A percentile compares a stretch with the other conserved stretches of the same genome.
Conservation (phyloP, 805 yeast genomes). For the Kodamaea leandrae region DNA sequence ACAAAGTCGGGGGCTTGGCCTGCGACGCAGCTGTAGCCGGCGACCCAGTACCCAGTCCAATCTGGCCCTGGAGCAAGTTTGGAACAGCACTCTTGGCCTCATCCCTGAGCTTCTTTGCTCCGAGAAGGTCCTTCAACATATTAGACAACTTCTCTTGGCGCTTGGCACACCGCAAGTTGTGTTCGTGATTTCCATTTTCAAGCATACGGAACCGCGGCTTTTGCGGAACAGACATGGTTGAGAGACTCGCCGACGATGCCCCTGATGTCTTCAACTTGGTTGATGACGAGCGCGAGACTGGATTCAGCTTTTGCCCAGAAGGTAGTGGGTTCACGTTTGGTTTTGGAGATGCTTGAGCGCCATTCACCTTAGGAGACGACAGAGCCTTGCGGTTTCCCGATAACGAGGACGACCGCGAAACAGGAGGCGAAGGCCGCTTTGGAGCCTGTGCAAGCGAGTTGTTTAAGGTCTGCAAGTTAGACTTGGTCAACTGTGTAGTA, state of each 20-base stretch:
- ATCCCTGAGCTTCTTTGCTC: slow-evolving; percentile 66
- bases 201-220: slow-evolving; percentile 52
- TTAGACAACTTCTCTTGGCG: slow-evolving; percentile 74
- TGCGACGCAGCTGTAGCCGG: slow-evolving; percentile 13
- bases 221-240: slow-evolving; percentile 5
- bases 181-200: slow-evolving; percentile 78
- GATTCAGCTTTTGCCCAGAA: slow-evolving; percentile 6
- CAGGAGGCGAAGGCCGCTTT: slow-evolving; percentile 9
- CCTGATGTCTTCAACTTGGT: slow-evolving; percentile 15
- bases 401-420: slow-evolving; percentile 11
- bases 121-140: slow-evolving; percentile 74
- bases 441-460: slow-evolving; percentile 6
- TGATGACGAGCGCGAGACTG: slow-evolving; percentile 22
- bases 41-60: background rate
- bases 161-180: slow-evolving; percentile 69
- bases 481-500: slow-evolving; percentile 6
- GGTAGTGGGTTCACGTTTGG: background rate
- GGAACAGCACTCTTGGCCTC: slow-evolving; percentile 76
- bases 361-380: too few species aligned
- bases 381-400: slow-evolving; percentile 5
- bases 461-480: slow-evolving; percentile 13
- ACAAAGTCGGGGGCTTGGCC: slow-evolving; percentile 63
- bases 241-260: slow-evolving; percentile 13
- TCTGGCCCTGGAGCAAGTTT: slow-evolving; percentile 44
- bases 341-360: slow-evolving; percentile 3